Evolutionary conservation across 176 grass and related monocot genomes (phyloP).

Genomic region (Raddia distichophylla): DNA sequence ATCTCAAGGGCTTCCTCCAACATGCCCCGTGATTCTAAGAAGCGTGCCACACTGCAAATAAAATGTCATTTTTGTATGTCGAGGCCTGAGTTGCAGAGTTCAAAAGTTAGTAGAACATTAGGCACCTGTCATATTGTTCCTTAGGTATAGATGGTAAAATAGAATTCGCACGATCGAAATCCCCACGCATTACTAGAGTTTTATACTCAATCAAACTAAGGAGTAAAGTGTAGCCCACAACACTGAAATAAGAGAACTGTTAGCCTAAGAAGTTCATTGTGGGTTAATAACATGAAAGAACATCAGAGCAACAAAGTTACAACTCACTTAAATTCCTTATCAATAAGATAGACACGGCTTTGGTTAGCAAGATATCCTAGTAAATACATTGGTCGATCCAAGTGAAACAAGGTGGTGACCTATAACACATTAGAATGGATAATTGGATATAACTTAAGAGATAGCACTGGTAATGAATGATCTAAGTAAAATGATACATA

Average conservation of each 20-base stretch:
- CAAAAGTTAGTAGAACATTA: constrained; percentile 27
- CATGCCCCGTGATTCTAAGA: constrained; percentile 98
- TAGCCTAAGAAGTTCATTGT: constrained; percentile 40
- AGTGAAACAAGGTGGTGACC: constrained; percentile 98
- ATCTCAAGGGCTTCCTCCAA: constrained; percentile 95
- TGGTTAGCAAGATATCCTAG: constrained; percentile 98
- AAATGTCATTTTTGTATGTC: constrained; percentile 34
- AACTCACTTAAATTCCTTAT: constrained; percentile 96
- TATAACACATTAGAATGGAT: constrained; percentile 40
- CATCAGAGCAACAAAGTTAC: constrained; percentile 29
- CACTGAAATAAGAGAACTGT: constrained; percentile 65
- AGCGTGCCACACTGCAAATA: constrained; percentile 81
- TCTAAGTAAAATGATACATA: constrained; percentile 4
- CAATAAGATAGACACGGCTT: constrained; percentile 98
- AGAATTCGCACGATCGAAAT: constrained; percentile 78
- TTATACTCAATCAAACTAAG: constrained; percentile 98
- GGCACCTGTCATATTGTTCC: constrained; percentile 95
- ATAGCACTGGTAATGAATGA: constrained; percentile 7
- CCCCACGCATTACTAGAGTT: constrained; percentile 96
- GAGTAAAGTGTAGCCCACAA: constrained; percentile 96
- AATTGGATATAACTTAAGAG: constrained; percentile 33
- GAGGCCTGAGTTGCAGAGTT: constrained; percentile 13
- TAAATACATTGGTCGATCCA: constrained; percentile 97
- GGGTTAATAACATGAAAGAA: neutral
- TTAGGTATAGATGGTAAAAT: constrained; percentile 91